Evolutionary conservation across 306 rosid genomes (phyloP), one percentile per base, ranked within the genome.

Genomic region (Corylus americana): DNA sequence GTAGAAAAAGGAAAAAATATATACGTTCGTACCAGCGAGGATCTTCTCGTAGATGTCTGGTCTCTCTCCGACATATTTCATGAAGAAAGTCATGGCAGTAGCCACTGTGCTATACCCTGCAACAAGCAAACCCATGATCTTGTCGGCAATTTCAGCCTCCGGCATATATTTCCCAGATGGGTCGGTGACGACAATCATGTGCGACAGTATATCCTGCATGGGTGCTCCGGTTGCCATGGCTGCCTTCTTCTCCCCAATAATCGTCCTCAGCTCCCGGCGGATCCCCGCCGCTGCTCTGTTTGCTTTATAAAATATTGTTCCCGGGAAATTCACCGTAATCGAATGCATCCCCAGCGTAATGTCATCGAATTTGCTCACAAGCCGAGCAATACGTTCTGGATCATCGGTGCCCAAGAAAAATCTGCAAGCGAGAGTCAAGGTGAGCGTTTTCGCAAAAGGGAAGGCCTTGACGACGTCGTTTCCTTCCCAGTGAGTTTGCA

Each of bases 81-180:
- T 87, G 89, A 91, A 89, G 87, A 87, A 91, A 77, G 90, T 81
- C 87, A 91, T 78, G 76, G 85, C 91, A 17, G 77, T 79, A 5
- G 93, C 89, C 18, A 91, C 86, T 49, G 92, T 78, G 14, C 74
- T 70, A 51, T 82, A 80, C 5, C 92, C 88, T 7, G 93, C 80
- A 74, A 84, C 82, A 74, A 91, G 84, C 88, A 91, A 57, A 7
- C 93, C 96, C 93, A 86, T 91, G 54, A 89, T 86, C 68, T 87
- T 78, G 63, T 91, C 88, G 1, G 86, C 86, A 51, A 91, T 51
- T 81, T 86, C 90, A 49, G 91, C 59, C 78, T 82, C 89, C n/a
- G 89, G 88, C 87, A 91, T 88, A 80, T 83, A 87, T 64, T 85
- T 89, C 58, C 93, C 93, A 53, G 73, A 61, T 6, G 80, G 75